phyloP scores from a whole-genome alignment of 192 early-diverging fungal genomes.

The Backusella psychrophila region DNA sequence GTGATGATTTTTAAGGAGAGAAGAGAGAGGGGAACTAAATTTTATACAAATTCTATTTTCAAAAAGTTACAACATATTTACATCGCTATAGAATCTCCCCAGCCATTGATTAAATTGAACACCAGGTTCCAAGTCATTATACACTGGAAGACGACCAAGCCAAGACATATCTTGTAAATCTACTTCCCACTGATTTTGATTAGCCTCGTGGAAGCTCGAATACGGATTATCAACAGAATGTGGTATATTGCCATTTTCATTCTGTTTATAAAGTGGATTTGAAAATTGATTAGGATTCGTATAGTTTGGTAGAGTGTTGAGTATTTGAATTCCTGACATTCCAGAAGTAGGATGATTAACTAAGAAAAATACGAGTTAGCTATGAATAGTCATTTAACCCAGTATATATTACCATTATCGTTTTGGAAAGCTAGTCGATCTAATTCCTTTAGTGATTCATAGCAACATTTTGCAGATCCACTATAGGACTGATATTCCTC shows the following conservation, averaged over 20 bases:
- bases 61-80: conserved; percentile 1
- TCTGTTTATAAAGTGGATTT: neutral
- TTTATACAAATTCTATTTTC: neutral
- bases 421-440: conserved; percentile 16
- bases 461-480: conserved; percentile 10
- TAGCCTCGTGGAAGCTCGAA: neutral
- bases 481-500: conserved; percentile 8
- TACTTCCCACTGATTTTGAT: conserved; percentile 4
- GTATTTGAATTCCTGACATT: conserved; percentile 15
- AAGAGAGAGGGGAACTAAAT: neutral
- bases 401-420: conserved; percentile 7
- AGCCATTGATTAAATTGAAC: conserved; percentile 16
- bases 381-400: neutral
- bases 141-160: conserved; percentile 17
- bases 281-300: neutral
- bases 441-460: conserved; percentile 13
- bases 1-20: neutral
- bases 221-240: neutral
- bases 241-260: neutral
- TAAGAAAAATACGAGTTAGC: neutral
- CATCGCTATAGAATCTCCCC: conserved; percentile 8
- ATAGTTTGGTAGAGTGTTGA: conserved; percentile 11
- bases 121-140: conserved; percentile 8
- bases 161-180: conserved; percentile 15
- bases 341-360: conserved; percentile 7